Evolutionary conservation across 228 moss, liverwort and hornwort species (phyloP).

Genomic region (Sphagnum magellanicum): DNA sequence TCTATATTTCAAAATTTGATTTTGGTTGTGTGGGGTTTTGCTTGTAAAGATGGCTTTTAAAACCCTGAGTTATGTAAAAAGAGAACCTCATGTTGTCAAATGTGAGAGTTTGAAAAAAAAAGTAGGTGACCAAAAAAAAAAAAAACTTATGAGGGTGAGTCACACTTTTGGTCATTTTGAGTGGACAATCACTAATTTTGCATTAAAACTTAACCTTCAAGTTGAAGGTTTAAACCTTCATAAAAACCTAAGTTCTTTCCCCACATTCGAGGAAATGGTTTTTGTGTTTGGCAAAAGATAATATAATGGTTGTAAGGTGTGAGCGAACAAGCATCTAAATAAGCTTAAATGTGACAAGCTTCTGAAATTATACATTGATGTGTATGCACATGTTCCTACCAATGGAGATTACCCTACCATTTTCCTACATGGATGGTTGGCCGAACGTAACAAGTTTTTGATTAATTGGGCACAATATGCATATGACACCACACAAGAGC

Average conservation of each 20-base stretch:
- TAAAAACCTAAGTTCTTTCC: neutral
- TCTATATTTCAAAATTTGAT: too few relatives aligned
- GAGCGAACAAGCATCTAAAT: neutral
- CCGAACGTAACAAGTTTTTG: neutral
- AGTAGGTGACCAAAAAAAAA: too few relatives aligned
- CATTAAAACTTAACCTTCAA: neutral
- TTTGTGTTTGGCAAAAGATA: neutral
- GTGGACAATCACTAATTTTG: neutral
- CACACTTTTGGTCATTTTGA: neutral
- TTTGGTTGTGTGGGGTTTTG: too few relatives aligned
- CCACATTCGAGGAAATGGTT: neutral
- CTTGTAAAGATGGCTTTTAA: too few relatives aligned
- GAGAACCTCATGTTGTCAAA: neutral
- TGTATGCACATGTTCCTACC: neutral
- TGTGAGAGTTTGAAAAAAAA: too few relatives aligned
- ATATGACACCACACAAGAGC: neutral
- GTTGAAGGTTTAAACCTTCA: neutral
- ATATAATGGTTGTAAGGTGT: neutral
- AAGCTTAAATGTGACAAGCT: neutral
- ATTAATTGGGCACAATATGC: conserved; percentile 1
- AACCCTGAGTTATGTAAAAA: neutral
- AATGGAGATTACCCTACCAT: conserved; percentile 1
- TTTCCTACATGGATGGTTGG: neutral
- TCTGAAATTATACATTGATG: neutral
- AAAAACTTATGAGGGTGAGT: neutral